Evolutionary conservation across 179 eudicot genomes (phyloP), one percentile per base, ranked within the genome.

Genomic region (Spergularia azorica): DNA sequence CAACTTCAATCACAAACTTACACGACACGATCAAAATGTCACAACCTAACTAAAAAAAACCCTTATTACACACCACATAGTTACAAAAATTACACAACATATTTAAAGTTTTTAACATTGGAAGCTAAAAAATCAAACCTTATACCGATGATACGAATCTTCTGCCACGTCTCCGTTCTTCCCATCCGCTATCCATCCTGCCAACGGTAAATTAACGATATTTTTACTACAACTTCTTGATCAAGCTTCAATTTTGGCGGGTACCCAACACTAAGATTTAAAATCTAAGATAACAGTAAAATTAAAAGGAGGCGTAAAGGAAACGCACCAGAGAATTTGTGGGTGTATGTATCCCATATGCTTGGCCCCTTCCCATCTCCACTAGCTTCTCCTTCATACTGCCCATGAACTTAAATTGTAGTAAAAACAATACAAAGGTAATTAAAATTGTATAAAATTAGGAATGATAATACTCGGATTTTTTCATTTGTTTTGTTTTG

Each of bases 291-390:
- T 26, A 26, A 26, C 1, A 26, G 32, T 26, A 26, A 26, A 26
- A 26, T 26, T 15, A 2, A 41, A 13, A 20, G 20, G 1, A 26
- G 15, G 5, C n/a, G 3, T 6, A 73, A 20, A 7, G 5, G 0
- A 36, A 15, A 17, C 13, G 8, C 13, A 55, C 87, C 85, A 57
- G 87, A 83, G 67, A 76, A 84, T 74, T 82, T 82, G 32, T 82
- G 87, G 52, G 83, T 76, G 79, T n/a, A 84, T 41, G 79, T 74
- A 65, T 84, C 87, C 87, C 87, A 84, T 58, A 70, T 74, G 70
- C 83, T 84, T 7, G 79, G 85, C 3, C 87, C 85, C 58, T 38
- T 84, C 10, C 87, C 87, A 71, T 82, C 83, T 65, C 58, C 81
- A 41, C 21, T 2, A 26, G 79, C 81, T 63, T 70, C 85, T 3